Evolutionary conservation across 768 basidiomycete genomes (phyloP).

Genomic region (Tubosaeta sp.): DNA sequence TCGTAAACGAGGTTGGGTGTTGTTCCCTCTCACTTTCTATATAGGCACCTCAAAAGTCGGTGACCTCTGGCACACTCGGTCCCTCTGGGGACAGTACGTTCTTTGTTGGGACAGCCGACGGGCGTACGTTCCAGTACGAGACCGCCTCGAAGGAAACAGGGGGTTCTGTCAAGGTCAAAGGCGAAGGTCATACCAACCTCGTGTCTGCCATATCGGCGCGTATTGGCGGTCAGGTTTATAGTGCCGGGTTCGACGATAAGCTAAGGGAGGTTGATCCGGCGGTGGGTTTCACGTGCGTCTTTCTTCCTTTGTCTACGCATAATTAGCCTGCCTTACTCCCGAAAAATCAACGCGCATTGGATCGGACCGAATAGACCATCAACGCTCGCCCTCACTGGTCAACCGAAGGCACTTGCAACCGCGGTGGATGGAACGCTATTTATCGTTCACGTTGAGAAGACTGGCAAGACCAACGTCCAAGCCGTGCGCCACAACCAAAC

Average conservation of each 20-base stretch:
- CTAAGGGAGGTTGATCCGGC: constrained; percentile 58
- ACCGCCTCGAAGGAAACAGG: constrained; percentile 18
- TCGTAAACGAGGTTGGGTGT: neutral
- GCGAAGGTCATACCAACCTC: constrained; percentile 66
- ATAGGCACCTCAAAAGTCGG: constrained; percentile 76
- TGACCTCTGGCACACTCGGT: constrained; percentile 57
- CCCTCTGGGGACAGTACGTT: constrained; percentile 50
- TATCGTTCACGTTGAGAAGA: constrained; percentile 44
- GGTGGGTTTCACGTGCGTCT: constrained; percentile 25
- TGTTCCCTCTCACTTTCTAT: neutral
- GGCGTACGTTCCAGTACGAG: constrained; percentile 65
- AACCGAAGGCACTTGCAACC: constrained; percentile 65
- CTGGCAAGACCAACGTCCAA: constrained; percentile 45
- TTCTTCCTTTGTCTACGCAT: constrained; percentile 8
- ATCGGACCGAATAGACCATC: constrained; percentile 41
- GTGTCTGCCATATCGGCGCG: constrained; percentile 58
- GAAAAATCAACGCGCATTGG: neutral
- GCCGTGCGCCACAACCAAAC: constrained; percentile 69
- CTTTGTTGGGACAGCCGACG: constrained; percentile 77
- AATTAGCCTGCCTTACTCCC: neutral
- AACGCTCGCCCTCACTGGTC: constrained; percentile 48
- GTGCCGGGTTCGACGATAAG: constrained; percentile 77
- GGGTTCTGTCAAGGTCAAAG: constrained; percentile 43
- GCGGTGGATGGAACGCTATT: constrained; percentile 62
- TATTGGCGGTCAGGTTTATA: constrained; percentile 51